Conservation (phyloP, 139 green algal genomes). For the Deuterostichococcus epilithicus region DNA sequence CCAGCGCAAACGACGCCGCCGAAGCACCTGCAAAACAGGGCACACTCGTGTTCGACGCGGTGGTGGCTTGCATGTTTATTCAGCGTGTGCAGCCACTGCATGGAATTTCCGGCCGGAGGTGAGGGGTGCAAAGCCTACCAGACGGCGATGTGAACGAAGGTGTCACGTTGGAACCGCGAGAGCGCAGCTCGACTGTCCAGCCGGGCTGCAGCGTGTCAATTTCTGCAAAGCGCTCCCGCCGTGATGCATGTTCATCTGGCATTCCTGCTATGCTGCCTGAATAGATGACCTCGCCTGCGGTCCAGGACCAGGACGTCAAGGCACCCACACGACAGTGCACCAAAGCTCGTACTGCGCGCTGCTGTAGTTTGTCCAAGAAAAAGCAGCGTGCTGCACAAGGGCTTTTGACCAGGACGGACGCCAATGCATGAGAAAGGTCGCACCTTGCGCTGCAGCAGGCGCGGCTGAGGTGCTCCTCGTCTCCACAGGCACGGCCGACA, state of each 20-base stretch:
- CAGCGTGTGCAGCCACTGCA: too few relatives aligned
- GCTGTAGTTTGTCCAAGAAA: not conserved
- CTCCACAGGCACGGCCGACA: not conserved
- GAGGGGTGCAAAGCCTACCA: conserved; percentile 5
- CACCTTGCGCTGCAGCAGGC: too few relatives aligned
- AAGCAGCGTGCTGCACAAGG: not conserved
- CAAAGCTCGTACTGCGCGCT: not conserved
- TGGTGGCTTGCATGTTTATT: too few relatives aligned
- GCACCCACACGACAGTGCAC: not conserved
- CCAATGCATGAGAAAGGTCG: too few relatives aligned
- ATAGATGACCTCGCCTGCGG: conserved; percentile 56
- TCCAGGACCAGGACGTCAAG: not conserved
- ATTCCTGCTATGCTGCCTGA: conserved; percentile 55
- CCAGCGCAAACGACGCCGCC: not conserved
- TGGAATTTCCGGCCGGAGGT: not conserved
- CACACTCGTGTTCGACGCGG: too few relatives aligned
- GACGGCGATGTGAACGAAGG: conserved; percentile 80
- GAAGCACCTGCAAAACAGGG: too few relatives aligned
- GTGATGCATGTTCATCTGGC: conserved; percentile 66
- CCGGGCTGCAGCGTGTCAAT: conserved; percentile 78
- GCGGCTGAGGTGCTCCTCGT: not conserved
- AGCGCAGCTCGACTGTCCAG: conserved; percentile 77
- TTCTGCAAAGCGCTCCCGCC: conserved; percentile 80
- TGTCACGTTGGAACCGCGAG: conserved; percentile 55
- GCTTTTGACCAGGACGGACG: too few relatives aligned